These are phyloP conservation scores for Boletus subcaerulescens DNA, from an alignment of 768 basidiomycete species.

Conservation along the genomic window DNA sequence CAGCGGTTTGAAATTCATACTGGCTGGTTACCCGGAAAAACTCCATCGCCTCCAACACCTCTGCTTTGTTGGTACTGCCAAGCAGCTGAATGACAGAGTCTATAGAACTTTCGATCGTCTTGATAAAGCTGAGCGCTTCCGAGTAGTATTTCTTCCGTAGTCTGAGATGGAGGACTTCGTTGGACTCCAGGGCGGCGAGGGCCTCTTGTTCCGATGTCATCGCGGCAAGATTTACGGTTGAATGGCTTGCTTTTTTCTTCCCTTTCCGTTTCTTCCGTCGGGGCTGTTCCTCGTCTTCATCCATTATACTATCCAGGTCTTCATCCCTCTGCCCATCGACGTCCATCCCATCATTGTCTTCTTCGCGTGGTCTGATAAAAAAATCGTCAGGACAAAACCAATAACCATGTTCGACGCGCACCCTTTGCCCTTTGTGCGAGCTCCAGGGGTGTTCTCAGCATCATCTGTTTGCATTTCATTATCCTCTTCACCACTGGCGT, in stretches of 20 bases:
- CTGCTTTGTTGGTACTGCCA: constrained; percentile 81
- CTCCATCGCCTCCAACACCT: constrained; percentile 82
- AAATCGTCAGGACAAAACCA: constrained; percentile 8
- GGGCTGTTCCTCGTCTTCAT: constrained; percentile 36
- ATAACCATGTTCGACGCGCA: background rate
- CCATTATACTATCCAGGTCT: constrained; percentile 37
- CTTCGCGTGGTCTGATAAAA: constrained; percentile 16
- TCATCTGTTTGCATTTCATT: constrained; percentile 32
- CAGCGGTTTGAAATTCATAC: constrained; percentile 76
- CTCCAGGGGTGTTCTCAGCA: constrained; percentile 20
- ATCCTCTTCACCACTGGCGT: constrained; percentile 27
- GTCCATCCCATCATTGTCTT: constrained; percentile 54
- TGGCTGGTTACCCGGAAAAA: constrained; percentile 84
- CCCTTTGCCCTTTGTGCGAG: constrained; percentile 35
- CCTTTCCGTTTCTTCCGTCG: constrained; percentile 41
- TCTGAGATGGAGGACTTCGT: constrained; percentile 62
- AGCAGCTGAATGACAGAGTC: constrained; percentile 72
- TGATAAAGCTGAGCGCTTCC: constrained; percentile 84
- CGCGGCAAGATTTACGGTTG: constrained; percentile 67
- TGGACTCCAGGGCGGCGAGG: constrained; percentile 63
- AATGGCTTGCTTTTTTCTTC: constrained; percentile 56
- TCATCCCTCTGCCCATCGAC: constrained; percentile 45
- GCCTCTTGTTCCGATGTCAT: constrained; percentile 70
- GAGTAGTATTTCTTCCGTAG: constrained; percentile 83
- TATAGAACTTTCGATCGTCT: constrained; percentile 62